Evolutionary conservation across 2,329 filamentous ascomycete genomes (phyloP).

Genomic region (Arachnopeziza araneosa): DNA sequence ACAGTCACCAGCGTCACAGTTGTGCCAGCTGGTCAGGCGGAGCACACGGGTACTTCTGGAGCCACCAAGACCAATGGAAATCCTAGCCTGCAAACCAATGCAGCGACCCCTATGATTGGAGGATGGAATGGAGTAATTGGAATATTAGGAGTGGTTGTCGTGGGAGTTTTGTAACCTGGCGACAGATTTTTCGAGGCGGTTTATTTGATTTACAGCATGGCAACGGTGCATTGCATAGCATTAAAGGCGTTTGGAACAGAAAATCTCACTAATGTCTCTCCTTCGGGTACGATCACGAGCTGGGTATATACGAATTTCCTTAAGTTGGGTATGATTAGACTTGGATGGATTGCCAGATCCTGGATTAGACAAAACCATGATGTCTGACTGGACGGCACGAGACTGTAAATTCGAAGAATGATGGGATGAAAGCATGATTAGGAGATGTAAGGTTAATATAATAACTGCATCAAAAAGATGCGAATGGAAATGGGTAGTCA

Average conservation of each 20-base stretch:
- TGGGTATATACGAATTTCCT: background rate
- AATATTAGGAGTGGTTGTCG: background rate
- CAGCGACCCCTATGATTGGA: background rate
- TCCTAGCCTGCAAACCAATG: background rate
- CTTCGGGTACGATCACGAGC: background rate
- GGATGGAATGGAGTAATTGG: background rate
- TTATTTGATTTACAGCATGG: background rate
- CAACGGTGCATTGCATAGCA: background rate
- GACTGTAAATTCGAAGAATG: background rate
- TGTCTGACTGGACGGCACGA: background rate
- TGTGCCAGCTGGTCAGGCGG: background rate
- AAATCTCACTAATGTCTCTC: background rate
- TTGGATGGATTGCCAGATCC: background rate
- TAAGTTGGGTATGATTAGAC: background rate
- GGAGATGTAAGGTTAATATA: background rate
- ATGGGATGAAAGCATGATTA: background rate
- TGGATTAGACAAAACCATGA: background rate
- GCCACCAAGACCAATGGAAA: background rate
- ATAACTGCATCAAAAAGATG: background rate
- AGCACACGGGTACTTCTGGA: background rate
- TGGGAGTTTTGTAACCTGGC: background rate
- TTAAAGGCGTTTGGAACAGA: background rate
- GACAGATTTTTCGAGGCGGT: background rate
- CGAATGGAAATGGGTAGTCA: background rate
- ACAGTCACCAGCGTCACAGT: slow-evolving; percentile 1